phyloP scores from a whole-genome alignment of 306 rosid genomes.

The Sphenostylis stenocarpa region DNA sequence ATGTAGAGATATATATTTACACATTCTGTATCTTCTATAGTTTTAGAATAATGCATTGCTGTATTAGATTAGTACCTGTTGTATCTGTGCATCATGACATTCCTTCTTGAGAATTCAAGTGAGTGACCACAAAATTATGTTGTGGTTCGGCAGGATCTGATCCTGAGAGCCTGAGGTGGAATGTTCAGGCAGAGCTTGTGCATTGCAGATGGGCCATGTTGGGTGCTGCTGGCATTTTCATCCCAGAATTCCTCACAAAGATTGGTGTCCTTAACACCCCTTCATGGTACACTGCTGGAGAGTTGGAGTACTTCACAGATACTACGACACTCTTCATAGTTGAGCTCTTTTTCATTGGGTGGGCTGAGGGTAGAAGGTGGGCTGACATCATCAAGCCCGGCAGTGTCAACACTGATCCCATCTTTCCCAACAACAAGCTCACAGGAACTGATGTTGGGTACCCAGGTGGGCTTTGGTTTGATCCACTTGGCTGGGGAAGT shows the following conservation, averaged over 20 bases:
- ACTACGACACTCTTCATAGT: slow-evolving; percentile 30
- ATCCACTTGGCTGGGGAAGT: slow-evolving; percentile 34
- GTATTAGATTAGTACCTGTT: background rate
- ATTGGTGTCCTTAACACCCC: slow-evolving; percentile 35
- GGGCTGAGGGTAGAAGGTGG: slow-evolving; percentile 42
- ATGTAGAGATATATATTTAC: background rate
- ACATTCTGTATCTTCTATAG: background rate
- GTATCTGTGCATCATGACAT: background rate
- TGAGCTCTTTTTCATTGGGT: slow-evolving; percentile 30
- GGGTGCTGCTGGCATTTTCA: slow-evolving; percentile 37
- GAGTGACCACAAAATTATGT: slow-evolving; percentile 4
- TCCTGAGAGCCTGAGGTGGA: slow-evolving; percentile 33
- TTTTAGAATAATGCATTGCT: background rate
- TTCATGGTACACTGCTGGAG: slow-evolving; percentile 36
- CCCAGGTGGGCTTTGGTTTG: slow-evolving; percentile 42
- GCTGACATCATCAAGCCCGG: slow-evolving; percentile 37
- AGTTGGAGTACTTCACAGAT: slow-evolving; percentile 36
- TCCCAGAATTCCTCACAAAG: slow-evolving; percentile 36
- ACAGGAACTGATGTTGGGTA: slow-evolving; percentile 38
- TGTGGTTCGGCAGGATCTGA: slow-evolving; percentile 22
- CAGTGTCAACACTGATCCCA: slow-evolving; percentile 35
- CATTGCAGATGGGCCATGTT: slow-evolving; percentile 46
- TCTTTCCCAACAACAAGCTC: slow-evolving; percentile 39
- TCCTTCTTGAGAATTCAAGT: background rate
- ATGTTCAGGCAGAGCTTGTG: slow-evolving; percentile 34